phyloP scores from a whole-genome alignment of 148 eudicot species.

The Vaccinium corymbosum region DNA sequence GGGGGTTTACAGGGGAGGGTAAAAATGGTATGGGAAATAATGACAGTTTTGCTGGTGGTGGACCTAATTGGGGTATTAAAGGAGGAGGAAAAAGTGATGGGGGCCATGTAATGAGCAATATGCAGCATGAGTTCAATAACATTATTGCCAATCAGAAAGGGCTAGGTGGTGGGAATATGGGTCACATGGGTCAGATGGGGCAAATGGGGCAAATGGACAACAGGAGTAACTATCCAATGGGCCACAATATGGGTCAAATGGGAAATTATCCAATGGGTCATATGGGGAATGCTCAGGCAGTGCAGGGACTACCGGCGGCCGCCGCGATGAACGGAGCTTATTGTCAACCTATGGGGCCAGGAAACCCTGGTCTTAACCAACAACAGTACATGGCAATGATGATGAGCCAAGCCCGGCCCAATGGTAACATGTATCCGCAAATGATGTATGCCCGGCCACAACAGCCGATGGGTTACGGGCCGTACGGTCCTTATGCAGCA shows the following conservation, averaged over 20 bases:
- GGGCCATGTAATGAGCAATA: slow-evolving; percentile 21
- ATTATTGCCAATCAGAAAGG: slow-evolving; percentile 26
- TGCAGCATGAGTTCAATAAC: slow-evolving; percentile 35
- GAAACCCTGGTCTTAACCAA: slow-evolving; percentile 43
- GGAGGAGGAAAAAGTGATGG: slow-evolving; percentile 38
- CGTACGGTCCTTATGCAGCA: slow-evolving; percentile 24
- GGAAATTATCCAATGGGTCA: slow-evolving; percentile 40
- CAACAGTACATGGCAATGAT: slow-evolving; percentile 77
- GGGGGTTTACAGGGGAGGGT: slow-evolving; percentile 13
- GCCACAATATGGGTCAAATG: slow-evolving; percentile 39
- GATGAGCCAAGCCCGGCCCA: slow-evolving; percentile 69
- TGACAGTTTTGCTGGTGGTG: slow-evolving; percentile 27
- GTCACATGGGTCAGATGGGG: slow-evolving; percentile 25
- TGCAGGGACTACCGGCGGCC: slow-evolving; percentile 50
- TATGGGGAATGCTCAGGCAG: slow-evolving; percentile 46
- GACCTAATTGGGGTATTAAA: slow-evolving; percentile 23
- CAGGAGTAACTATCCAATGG: slow-evolving; percentile 13
- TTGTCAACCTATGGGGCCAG: slow-evolving; percentile 54
- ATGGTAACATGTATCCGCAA: slow-evolving; percentile 46
- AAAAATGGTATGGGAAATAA: slow-evolving; percentile 28
- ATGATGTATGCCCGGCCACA: slow-evolving; percentile 71
- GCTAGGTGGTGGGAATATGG: slow-evolving; percentile 31
- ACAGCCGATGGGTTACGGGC: slow-evolving; percentile 47
- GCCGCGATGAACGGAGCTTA: slow-evolving; percentile 36
- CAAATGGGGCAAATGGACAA: background rate